Conservation (phyloP, 1,284 basidiomycete genomes). For the Leccinum ponderosum region DNA sequence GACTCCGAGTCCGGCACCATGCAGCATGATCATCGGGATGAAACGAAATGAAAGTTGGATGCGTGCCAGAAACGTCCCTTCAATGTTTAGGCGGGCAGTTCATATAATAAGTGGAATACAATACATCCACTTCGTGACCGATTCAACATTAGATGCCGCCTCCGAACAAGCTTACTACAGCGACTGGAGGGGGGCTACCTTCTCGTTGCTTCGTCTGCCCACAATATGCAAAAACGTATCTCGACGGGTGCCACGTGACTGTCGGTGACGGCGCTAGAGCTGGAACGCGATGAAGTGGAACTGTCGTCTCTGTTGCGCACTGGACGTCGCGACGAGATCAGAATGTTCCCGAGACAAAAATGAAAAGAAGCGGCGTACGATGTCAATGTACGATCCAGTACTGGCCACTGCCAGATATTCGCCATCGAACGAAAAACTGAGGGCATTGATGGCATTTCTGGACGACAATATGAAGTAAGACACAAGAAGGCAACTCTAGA, state of each 20-base stretch:
- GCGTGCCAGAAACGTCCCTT: not conserved
- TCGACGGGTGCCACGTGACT: conserved; percentile 78
- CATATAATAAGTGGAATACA: too few relatives aligned
- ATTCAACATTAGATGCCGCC: conserved; percentile 38
- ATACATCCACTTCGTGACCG: not conserved
- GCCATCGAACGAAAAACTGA: conserved; percentile 81
- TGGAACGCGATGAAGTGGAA: conserved; percentile 67
- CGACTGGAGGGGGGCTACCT: conserved; percentile 58
- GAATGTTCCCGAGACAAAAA: not conserved
- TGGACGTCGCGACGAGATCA: conserved; percentile 27
- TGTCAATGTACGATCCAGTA: conserved; percentile 71
- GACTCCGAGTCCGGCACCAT: too few relatives aligned
- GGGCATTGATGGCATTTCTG: conserved; percentile 68
- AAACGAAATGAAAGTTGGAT: not conserved
- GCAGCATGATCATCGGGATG: too few relatives aligned
- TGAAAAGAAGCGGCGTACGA: conserved; percentile 44
- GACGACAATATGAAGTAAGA: conserved; percentile 1
- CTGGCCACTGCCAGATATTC: conserved; percentile 77
- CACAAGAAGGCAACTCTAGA: not conserved
- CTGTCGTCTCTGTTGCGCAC: conserved; percentile 75
- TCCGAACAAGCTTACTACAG: conserved; percentile 70
- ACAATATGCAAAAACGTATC: conserved; percentile 75
- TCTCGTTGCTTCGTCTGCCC: conserved; percentile 67
- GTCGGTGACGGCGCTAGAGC: conserved; percentile 64
- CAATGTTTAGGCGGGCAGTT: not conserved